Evolutionary conservation across 176 grass and related monocot species (phyloP), one percentile per base, ranked within the genome.

Genomic region (Eragrostis nindensis): DNA sequence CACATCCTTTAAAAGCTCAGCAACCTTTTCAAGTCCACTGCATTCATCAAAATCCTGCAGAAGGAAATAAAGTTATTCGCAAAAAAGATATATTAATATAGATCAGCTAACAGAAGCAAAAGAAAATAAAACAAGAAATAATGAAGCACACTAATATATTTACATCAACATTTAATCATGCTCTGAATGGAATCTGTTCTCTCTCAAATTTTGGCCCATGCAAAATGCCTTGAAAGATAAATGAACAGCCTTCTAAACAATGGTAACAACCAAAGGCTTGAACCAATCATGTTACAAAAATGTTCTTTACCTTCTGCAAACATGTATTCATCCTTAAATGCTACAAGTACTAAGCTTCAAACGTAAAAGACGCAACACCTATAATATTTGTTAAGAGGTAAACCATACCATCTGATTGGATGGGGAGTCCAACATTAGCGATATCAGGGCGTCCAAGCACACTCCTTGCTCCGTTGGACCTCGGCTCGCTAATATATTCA

Each of bases 371-470:
- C 11, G 40, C 62, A 49, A 64, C 18, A 32, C 62, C 19, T 21
- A 24, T n/a, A 61, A 82, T 42, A 77, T 53, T 75, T 26, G 63
- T 32, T 30, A 78, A 82, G 49, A 66, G 39, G 24, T 72, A 83
- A 76, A 82, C 41, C 62, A 15, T 85, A 98, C 96, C 86, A 86
- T 93, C 56, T 95, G 92, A 78, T 99, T 99, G 13, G 88, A 73
- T 40, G 96, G 86, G 67, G 92, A 99, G 84, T 99, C 96, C 78
- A 99, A 81, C 90, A 99, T 91, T 71, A 99, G 70, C 26, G 96
- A 89, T 86, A 99, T 91, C 47, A 99, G 75, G 21, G 92, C 76
- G 78, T 99, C 92, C 87, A 99, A 99, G 84, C 96, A 99, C 26
- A 91, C 86, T 41, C 80, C 96, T 91, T 93, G 96, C 73, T 93